These are phyloP conservation scores for Neonectria neomacrospora DNA, from an alignment of 2,329 filamentous ascomycete species.

Conservation along the genomic window DNA sequence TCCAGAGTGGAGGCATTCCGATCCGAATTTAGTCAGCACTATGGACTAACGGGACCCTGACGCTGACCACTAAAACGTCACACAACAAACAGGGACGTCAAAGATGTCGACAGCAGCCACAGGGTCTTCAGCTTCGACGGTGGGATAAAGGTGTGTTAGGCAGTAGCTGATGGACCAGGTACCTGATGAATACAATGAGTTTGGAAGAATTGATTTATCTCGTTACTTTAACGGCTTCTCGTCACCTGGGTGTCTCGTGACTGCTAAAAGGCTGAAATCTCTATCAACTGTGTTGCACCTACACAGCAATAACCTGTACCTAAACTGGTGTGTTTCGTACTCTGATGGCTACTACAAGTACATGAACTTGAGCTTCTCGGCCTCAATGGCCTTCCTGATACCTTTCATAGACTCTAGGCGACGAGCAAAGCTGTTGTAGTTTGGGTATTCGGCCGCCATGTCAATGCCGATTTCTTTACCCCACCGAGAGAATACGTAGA, in stretches of 20 bases:
- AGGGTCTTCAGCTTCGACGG: not conserved
- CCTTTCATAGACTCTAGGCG: conserved; percentile 24
- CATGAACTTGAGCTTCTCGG: conserved; percentile 15
- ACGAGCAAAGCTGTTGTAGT: not conserved
- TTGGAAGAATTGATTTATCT: not conserved
- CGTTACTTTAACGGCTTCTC: not conserved
- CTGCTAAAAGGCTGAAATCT: not conserved
- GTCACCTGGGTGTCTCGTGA: not conserved
- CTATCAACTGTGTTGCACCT: not conserved
- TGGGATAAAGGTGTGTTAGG: not conserved
- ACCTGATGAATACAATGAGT: not conserved
- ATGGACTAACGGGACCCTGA: conserved; percentile 18
- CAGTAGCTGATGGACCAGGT: no score
- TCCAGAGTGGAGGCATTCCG: no score
- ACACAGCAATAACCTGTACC: not conserved
- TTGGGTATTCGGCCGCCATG: conserved; percentile 21
- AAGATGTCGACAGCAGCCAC: not conserved
- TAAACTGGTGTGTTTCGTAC: not conserved
- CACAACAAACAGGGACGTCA: not conserved
- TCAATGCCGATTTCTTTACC: conserved; percentile 19
- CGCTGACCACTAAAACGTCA: not conserved
- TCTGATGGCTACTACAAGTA: not conserved
- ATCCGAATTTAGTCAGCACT: no score
- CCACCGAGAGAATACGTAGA: conserved; percentile 40
- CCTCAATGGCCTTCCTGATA: conserved; percentile 12